Evolutionary conservation across 169 alveolate genomes (phyloP).

Genomic region (Eimeria nieschulzi): DNA sequence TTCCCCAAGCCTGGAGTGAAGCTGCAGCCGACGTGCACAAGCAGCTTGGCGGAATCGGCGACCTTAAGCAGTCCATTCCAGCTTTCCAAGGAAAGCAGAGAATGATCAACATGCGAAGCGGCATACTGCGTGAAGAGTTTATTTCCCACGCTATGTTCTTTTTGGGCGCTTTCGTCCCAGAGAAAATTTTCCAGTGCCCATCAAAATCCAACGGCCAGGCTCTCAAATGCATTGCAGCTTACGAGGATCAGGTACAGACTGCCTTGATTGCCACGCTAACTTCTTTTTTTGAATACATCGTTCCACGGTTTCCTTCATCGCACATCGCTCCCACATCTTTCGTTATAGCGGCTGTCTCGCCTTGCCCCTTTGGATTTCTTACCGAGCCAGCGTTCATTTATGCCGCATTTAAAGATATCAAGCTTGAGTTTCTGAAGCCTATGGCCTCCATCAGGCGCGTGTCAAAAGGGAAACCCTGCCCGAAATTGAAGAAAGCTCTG

Average conservation of each 20-base stretch:
- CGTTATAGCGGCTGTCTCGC: neutral
- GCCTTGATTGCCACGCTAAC: neutral
- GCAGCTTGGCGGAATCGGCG: conserved; percentile 5
- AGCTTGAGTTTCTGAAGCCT: neutral
- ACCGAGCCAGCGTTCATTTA: conserved; percentile 2
- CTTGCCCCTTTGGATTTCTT: conserved; percentile 32
- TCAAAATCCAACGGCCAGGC: neutral
- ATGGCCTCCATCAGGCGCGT: neutral
- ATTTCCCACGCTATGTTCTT: neutral
- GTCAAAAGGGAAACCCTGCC: neutral
- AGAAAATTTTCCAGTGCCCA: neutral
- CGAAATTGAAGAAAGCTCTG: neutral
- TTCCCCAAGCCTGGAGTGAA: neutral
- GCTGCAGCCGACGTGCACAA: conserved; percentile 19
- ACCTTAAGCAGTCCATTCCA: neutral
- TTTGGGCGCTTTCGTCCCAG: neutral
- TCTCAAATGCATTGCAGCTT: neutral
- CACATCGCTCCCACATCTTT: neutral
- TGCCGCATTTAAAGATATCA: neutral
- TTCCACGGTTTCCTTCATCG: neutral
- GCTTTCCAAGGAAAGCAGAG: neutral
- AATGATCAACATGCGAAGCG: neutral
- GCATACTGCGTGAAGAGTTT: neutral
- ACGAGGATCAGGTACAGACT: neutral
- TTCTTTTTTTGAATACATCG: neutral